A percentile compares a stretch with the other conserved stretches of the same genome.
These are phyloP conservation scores for Sphagnurus paluster DNA, from an alignment of 1,284 basidiomycete species.

Conservation along the genomic window DNA sequence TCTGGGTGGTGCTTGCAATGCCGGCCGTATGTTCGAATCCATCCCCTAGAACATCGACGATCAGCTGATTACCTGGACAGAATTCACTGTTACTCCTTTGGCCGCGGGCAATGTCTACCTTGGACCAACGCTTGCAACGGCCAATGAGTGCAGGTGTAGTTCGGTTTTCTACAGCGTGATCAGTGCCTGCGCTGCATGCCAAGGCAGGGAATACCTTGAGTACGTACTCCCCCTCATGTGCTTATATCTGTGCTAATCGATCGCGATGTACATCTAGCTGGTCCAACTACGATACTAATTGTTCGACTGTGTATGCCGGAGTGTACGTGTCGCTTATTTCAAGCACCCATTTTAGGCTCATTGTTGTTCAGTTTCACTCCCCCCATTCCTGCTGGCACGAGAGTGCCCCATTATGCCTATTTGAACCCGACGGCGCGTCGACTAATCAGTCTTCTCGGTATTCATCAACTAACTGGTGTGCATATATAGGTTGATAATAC, in stretches of 20 bases:
- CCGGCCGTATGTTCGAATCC: slow-evolving; percentile 26
- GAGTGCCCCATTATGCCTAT: slow-evolving; percentile 41
- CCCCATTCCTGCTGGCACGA: slow-evolving; percentile 33
- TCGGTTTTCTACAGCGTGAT: slow-evolving; percentile 40
- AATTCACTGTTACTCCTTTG: slow-evolving; percentile 33
- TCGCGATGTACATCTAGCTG: slow-evolving; percentile 26
- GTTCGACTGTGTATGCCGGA: slow-evolving; percentile 29
- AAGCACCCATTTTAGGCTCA: not conserved
- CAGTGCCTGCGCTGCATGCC: slow-evolving; percentile 38
- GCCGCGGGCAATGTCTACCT: slow-evolving; percentile 29
- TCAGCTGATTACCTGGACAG: slow-evolving; percentile 17
- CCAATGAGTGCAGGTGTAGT: slow-evolving; percentile 37
- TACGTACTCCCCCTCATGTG: not conserved
- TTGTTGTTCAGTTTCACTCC: slow-evolving; percentile 24
- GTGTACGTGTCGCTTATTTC: slow-evolving; percentile 15
- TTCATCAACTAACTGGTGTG: not conserved
- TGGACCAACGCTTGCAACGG: slow-evolving; percentile 27
- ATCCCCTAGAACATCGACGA: not conserved
- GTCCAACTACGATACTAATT: slow-evolving; percentile 35
- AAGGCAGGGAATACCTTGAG: slow-evolving; percentile 27
- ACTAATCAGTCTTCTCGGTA: not conserved
- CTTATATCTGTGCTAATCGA: not conserved
- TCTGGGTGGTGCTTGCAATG: slow-evolving; percentile 37
- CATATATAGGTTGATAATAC: slow-evolving; percentile 17
- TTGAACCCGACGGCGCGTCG: slow-evolving; percentile 30